Conservation (phyloP, 495 filamentous ascomycete genomes). For the Lophiotrema nucula region DNA sequence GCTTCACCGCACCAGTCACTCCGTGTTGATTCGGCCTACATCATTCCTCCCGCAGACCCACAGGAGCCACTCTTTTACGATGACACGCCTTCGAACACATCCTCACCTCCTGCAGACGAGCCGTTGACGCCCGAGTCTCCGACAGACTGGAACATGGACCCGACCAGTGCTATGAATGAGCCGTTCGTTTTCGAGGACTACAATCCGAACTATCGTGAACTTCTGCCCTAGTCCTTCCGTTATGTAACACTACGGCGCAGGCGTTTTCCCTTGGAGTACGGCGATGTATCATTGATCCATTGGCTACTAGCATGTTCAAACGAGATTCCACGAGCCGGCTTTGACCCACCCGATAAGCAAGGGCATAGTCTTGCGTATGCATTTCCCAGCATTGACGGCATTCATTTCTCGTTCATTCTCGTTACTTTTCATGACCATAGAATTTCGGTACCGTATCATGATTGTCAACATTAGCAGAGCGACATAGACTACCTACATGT, state of each 20-base stretch:
- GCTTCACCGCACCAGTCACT: background rate
- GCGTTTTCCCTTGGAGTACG: no score
- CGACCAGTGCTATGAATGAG: background rate
- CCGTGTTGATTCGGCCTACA: background rate
- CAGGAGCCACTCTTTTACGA: slow-evolving; percentile 8
- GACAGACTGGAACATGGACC: background rate
- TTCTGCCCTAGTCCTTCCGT: no score
- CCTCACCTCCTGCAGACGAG: slow-evolving; percentile 1
- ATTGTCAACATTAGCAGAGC: background rate
- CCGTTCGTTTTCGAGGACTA: slow-evolving; percentile 10
- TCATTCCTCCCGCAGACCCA: background rate
- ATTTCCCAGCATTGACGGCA: no score
- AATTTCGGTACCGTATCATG: background rate
- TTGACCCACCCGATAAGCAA: no score
- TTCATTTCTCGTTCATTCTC: no score
- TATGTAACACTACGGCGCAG: no score
- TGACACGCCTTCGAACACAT: background rate
- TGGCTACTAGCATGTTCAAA: no score
- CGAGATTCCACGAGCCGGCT: no score
- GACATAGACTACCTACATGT: no score
- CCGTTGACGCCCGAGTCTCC: background rate
- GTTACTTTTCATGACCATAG: background rate
- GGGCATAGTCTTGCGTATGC: no score
- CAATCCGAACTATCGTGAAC: background rate
- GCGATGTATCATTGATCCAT: no score